Evolutionary conservation across 164 flowering plant genomes (phyloP), one percentile per base, ranked within the genome.

Genomic region (Piper betle): DNA sequence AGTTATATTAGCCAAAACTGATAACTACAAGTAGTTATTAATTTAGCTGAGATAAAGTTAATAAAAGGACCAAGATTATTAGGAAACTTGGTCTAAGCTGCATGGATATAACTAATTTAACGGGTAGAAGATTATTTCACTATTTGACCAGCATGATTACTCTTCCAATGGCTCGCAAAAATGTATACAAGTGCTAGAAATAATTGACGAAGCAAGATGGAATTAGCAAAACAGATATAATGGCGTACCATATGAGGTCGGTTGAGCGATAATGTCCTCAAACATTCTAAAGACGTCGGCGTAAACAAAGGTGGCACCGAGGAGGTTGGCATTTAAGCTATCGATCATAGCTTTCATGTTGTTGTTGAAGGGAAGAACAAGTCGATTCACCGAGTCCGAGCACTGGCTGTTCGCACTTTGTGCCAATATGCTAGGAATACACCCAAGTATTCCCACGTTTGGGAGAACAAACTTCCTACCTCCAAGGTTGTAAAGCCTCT

Each of bases 401-500:
- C 96, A 88, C 0, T 54, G 46, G 15, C 88, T 77, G 1, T 39
- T 62, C 0, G 76, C 19, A 46, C 61, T 75, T 37, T 82, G 90
- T 0, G 96, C 88, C 3, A 88, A 69, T 9, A 84, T 74, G 72
- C 84, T 86, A 0, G 96, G 96, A n/a, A 84, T 78, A 57, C 96
- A 88, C 0, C 93, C 93, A 82, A 88, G 69, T 39, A 71, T 11
- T 41, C 96, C 96, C 6, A 88, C 57, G 6, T 88, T 85, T 0
- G 87, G 75, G 3, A 88, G 6, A 2, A 77, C 81, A 60, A 88
- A 80, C 59, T 75, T 86, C 56, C 93, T 50, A 0, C 80, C 96
- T 16, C 96, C 96, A 0, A 84, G 79, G 61, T 86, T 84, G 75
- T 86, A 88, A 7, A 88, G 77, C 9, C 67, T 79, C 93, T 86